These are phyloP conservation scores for Penicillium sp. DNA, from an alignment of 2,329 filamentous ascomycete species.

Conservation along the genomic window DNA sequence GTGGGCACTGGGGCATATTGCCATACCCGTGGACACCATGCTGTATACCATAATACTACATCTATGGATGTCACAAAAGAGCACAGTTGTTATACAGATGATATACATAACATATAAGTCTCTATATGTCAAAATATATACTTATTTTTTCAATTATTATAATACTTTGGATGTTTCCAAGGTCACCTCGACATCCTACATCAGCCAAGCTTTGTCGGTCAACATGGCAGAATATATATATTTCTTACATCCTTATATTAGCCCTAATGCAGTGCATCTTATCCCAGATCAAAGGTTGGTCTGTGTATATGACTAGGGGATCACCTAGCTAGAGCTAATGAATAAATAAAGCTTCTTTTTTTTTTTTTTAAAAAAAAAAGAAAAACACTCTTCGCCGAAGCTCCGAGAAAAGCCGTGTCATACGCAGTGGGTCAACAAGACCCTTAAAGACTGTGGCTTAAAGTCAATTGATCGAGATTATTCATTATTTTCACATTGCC, in stretches of 20 bases:
- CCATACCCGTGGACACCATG: too few relatives aligned
- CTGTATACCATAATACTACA: background rate
- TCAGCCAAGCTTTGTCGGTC: background rate
- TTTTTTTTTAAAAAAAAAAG: background rate
- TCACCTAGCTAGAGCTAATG: background rate
- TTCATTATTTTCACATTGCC: background rate
- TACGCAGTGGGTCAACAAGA: constrained; percentile 6
- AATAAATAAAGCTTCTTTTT: background rate
- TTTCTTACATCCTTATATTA: background rate
- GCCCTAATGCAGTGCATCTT: background rate
- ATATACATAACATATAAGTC: too few relatives aligned
- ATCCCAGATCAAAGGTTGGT: constrained; percentile 2
- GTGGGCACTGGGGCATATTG: background rate
- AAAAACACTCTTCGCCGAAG: constrained; percentile 4
- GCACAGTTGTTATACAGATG: background rate
- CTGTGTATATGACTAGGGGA: background rate
- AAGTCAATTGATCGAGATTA: constrained; percentile 4
- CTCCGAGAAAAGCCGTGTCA: constrained; percentile 1
- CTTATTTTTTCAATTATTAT: background rate
- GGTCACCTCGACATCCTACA: background rate
- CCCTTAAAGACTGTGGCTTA: constrained; percentile 2
- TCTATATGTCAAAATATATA: too few relatives aligned
- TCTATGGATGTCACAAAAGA: background rate
- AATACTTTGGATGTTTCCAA: background rate
- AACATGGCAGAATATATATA: background rate